Conservation (phyloP, 192 early-diverging fungal genomes). For the Entomortierella parvispora region DNA sequence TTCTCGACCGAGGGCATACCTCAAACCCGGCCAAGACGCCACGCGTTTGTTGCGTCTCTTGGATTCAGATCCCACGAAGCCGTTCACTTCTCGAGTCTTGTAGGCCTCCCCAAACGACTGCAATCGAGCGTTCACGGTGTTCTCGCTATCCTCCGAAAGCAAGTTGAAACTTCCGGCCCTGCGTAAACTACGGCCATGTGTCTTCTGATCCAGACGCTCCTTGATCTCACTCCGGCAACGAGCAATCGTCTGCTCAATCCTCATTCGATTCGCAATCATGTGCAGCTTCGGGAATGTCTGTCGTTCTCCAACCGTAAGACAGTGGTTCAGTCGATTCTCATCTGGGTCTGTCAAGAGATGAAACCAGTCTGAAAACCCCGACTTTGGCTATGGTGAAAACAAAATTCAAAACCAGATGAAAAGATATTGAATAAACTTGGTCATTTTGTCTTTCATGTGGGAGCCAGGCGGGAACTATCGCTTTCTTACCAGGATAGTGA, state of each 20-base stretch:
- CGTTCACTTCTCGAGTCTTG: not conserved
- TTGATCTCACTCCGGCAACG: conserved; percentile 42
- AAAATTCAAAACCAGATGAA: conserved; percentile 2
- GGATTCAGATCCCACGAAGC: conserved; percentile 3
- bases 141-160: conserved; percentile 48
- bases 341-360: conserved; percentile 74
- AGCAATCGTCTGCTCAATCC: conserved; percentile 77
- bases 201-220: conserved; percentile 30
- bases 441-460: not conserved
- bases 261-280: conserved; percentile 79
- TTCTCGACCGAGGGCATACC: conserved; percentile 29
- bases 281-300: conserved; percentile 82
- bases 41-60: conserved; percentile 11
- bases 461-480: too few relatives aligned
- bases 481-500: conserved; percentile 76
- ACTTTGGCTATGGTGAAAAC: conserved; percentile 58
- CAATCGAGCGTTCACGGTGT: conserved; percentile 38
- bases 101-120: conserved; percentile 23
- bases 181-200: conserved; percentile 8
- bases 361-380: conserved; percentile 69
- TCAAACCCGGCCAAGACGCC: conserved; percentile 32
- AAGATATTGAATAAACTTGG: not conserved
- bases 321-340: conserved; percentile 58
- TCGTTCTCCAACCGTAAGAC: conserved; percentile 67
- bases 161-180: not conserved